Evolutionary conservation across 805 yeast species (phyloP), one percentile per base, ranked within the genome.

Genomic region (Yarrowia sp.): DNA sequence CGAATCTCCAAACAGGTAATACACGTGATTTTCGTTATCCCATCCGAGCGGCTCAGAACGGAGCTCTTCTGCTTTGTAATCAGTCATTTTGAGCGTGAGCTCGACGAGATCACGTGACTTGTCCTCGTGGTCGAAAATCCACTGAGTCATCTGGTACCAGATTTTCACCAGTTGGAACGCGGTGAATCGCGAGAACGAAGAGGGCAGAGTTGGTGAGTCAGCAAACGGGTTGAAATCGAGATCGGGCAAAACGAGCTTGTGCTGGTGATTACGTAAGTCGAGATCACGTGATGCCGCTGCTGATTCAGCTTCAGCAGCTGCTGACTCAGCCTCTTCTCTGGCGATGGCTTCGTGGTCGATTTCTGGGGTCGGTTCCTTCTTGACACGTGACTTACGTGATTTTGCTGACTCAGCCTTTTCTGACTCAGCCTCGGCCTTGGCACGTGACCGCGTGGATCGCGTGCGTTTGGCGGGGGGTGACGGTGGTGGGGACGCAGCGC

Each of bases 1-100:
- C 39, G 75, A 75, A 66, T 75, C 78, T 42, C 76, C 78, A n/a
- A 75, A 69, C 15, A 76, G 66, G 58, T 68, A 75, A 63, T 72
- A 76, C 1, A 58, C 64, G 18, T 15, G 22, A 17, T 58, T 58
- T 32, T 43, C 51, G 4, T 22, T 31, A 11, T 58, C 64, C 43
- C 39, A 33, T 3, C 64, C 64, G 1, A 58, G 15, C 1, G 64
- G 64, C 22, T 58, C 64, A 7, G 43, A 17, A 2, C 51, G 50
- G 11, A 58, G 4, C 22, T 58, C 64, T 9, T 58, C 51, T 7
- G 50, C 36, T 17, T 43, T 44, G 43, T 35, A 35, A 17, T 44
- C 64, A 0, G 64, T 58, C 11, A 43, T 15, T 14, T 22, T 15
- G 2, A 58, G 51, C 4, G 64, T 58, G 8, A 32, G 13, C 5